A percentile compares a stretch with the other conserved stretches of the same genome.
These are phyloP conservation scores for Aegilops tauschii DNA, from an alignment of 176 grass and related monocot genomes.

Conservation along the genomic window DNA sequence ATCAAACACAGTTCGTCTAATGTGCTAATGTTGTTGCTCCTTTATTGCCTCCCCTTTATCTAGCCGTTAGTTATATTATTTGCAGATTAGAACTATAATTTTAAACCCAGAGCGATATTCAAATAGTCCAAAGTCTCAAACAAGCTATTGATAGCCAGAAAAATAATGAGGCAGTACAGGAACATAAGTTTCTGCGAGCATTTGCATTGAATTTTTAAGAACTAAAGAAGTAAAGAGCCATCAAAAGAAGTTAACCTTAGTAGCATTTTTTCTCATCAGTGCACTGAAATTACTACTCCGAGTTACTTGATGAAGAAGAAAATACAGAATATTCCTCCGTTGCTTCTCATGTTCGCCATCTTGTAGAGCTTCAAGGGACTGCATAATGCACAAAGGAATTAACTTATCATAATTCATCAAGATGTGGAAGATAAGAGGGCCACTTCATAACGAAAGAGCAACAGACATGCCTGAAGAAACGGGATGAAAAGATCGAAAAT, in stretches of 20 bases:
- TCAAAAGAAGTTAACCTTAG: conserved; percentile 62
- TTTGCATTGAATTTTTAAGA: conserved; percentile 16
- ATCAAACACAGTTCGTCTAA: not conserved
- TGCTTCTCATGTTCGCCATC: conserved; percentile 98
- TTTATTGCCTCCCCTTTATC: not conserved
- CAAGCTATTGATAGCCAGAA: conserved; percentile 17
- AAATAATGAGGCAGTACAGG: not conserved
- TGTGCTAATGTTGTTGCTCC: not conserved
- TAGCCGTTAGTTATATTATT: not conserved
- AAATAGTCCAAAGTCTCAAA: conserved; percentile 1
- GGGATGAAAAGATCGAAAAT: conserved; percentile 98
- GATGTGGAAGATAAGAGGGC: not conserved
- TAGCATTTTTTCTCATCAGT: conserved; percentile 82
- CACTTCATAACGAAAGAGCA: conserved; percentile 18
- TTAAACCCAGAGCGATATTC: conserved; percentile 5
- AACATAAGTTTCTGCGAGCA: not conserved
- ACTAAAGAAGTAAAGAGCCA: conserved; percentile 26
- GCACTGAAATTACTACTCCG: conserved; percentile 91
- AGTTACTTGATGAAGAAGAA: conserved; percentile 97
- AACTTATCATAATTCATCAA: conserved; percentile 29
- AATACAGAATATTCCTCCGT: conserved; percentile 96
- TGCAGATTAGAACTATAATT: not conserved
- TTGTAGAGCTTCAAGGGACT: conserved; percentile 96
- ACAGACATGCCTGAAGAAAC: conserved; percentile 77
- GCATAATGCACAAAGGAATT: conserved; percentile 57